Evolutionary conservation across 257 asterid species (phyloP).

Genomic region (Ehretia macrophylla): DNA sequence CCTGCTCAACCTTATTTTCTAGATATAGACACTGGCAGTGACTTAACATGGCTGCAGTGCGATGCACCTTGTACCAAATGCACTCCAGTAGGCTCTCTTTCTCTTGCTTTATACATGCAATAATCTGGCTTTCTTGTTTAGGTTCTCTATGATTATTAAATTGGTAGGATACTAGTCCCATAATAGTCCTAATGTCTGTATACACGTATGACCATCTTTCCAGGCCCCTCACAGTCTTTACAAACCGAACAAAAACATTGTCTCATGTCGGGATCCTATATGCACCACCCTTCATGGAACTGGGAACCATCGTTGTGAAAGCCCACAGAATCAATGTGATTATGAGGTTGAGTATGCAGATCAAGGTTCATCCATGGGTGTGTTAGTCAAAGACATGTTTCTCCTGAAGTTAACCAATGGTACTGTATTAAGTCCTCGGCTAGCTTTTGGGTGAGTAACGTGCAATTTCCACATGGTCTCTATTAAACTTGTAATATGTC

Average conservation of each 20-base stretch:
- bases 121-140: too few species aligned
- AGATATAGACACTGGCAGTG: conserved; percentile 93
- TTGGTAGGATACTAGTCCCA: neutral
- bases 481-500: too few species aligned
- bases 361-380: conserved; percentile 70
- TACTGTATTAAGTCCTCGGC: conserved; percentile 40
- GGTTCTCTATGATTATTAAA: neutral
- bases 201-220: conserved; percentile 3
- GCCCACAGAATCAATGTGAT: conserved; percentile 76
- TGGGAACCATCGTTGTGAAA: conserved; percentile 21
- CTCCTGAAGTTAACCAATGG: conserved; percentile 63
- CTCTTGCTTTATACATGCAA: conserved; percentile 1
- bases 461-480: neutral
- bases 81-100: conserved; percentile 38
- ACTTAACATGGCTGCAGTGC: conserved; percentile 93
- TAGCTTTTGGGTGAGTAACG: conserved; percentile 62
- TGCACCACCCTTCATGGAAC: conserved; percentile 57
- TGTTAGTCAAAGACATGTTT: conserved; percentile 61
- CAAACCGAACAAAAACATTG: conserved; percentile 50
- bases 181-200: neutral
- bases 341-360: conserved; percentile 84
- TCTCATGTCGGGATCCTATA: conserved; percentile 59
- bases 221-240: conserved; percentile 89
- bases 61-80: conserved; percentile 86
- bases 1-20: conserved; percentile 67